Evolutionary conservation across 2,329 filamentous ascomycete species (phyloP), one percentile per base, ranked within the genome.

Genomic region (Sporothrix curviconia): DNA sequence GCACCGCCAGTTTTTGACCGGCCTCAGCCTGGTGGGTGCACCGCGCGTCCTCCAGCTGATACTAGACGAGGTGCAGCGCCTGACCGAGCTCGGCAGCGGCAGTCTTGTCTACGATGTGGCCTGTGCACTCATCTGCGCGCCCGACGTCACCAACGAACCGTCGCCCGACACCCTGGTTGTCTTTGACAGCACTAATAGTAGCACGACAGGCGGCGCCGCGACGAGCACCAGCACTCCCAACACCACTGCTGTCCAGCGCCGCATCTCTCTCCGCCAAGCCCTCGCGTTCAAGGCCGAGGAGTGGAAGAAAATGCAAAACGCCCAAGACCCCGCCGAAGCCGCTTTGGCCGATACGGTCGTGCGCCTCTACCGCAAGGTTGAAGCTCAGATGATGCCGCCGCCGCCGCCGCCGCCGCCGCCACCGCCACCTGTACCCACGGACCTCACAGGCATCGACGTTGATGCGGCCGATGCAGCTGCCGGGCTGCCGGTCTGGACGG

Each of bases 71-170:
- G 71, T 90, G 7, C 82, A 81, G 63, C 71, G 79, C 17, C 82
- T 87, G 61, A 81, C 80, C 0, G 80, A 84, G 30, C 34, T 76
- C 0, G 81, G 81, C 4, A 82, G 80, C 61, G 82, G 79, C 1
- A 78, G 79, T 56, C 73, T 85, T 5, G 83, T 82, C 0, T 81
- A 90, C 56, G 89, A 92, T 64, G 77, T 91, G 9, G 86, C 81
- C 2, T 82, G 81, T 3, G 81, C 85, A 1, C 73, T 92, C 7
- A 76, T 92, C 9, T 89, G 87, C 65, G 83, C 86, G 0, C 86
- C 87, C 0, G 78, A 85, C 63, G 75, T 63, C 70, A 76, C 58
- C 65, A 72, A 76, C 62, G 70, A 74, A 54, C 67, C 68, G 5
- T 70, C 70, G 5, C 67, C 70, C 0, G 60, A 65, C 7, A 64